Base-by-base conservation (phyloP, 768 basidiomycete species). In the Psilocybe cubensis region DNA sequence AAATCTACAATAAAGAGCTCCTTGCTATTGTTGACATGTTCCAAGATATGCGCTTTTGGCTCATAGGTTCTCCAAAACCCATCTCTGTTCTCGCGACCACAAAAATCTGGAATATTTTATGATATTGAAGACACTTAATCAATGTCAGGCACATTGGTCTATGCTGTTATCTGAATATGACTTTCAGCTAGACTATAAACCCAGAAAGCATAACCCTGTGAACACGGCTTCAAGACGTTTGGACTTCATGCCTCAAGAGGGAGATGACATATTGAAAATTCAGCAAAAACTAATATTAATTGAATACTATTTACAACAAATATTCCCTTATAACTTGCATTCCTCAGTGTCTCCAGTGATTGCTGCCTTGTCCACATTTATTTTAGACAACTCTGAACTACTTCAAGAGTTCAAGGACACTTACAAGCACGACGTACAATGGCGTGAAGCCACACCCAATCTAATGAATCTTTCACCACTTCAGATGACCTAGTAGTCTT, bases 1-100 rank as follows among this genome's bases (percentile, higher is more conserved):
- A 80, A 14, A 75, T 80, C 25, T 74, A 84, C 56, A 75, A 85
- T 47, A 80, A 82, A 63, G 83, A 85, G 67, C 65, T 83, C 0
- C 73, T 84, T 1, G 80, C 78, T 1, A 74, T 84, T 45, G 65
- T 83, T 3, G 62, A 72, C 29, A 68, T 72, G 0, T 70, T 83
- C 31, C 42, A 63, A 0, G 68, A 74, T 9, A 73, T 72, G 72
- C 59, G 69, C 7, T 62, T 72, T 44, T 70, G 68, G 67, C 64
- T 73, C 21, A 60, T 72, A 8, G 67, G 75, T 8, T 65, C 71
- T 8, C 43, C 57, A 8, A 56, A 55, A 12, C 57, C 64, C 0
- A 65, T 76, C 44, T 56, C 65, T 5, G 66, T 63, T 58, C 66
- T 41, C 72, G 54, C 1, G 66, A 79, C 56, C 73, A 78, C 59